phyloP scores from a whole-genome alignment of 441 rosid species.

The Brassica balearica region DNA sequence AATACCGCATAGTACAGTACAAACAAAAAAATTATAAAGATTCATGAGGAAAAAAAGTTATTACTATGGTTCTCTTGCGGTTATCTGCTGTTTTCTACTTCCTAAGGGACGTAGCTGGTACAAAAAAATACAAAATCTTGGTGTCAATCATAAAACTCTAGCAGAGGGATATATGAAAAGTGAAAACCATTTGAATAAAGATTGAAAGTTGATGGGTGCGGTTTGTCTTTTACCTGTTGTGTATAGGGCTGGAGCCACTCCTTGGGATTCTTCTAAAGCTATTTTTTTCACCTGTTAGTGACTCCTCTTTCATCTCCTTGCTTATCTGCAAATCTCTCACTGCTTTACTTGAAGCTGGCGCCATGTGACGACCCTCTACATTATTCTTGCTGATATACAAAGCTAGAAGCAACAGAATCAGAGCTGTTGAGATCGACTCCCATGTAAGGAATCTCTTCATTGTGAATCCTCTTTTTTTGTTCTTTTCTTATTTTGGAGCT shows the following conservation, averaged over 20 bases:
- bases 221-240: conserved; percentile 64
- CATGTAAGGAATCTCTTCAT: conserved; percentile 55
- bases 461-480: conserved; percentile 17
- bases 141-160: conserved; percentile 34
- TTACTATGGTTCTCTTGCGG: conserved; percentile 30
- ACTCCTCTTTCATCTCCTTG: conserved; percentile 43
- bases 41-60: background rate
- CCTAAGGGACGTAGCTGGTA: conserved; percentile 48
- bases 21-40: conserved; percentile 26
- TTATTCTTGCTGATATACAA: conserved; percentile 37
- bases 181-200: conserved; percentile 40
- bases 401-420: conserved; percentile 52
- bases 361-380: conserved; percentile 52
- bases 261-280: conserved; percentile 77
- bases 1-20: conserved; percentile 32
- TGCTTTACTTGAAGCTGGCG: conserved; percentile 41
- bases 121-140: conserved; percentile 33
- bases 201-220: conserved; percentile 25
- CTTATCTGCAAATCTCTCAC: conserved; percentile 48
- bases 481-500: background rate
- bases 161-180: conserved; percentile 32
- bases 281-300: conserved; percentile 51
- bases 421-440: conserved; percentile 44
- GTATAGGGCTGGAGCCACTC: conserved; percentile 68
- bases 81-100: conserved; percentile 37